Evolutionary conservation across 2,329 filamentous ascomycete genomes (phyloP).

Genomic region (Ceratocystis alfenasii): DNA sequence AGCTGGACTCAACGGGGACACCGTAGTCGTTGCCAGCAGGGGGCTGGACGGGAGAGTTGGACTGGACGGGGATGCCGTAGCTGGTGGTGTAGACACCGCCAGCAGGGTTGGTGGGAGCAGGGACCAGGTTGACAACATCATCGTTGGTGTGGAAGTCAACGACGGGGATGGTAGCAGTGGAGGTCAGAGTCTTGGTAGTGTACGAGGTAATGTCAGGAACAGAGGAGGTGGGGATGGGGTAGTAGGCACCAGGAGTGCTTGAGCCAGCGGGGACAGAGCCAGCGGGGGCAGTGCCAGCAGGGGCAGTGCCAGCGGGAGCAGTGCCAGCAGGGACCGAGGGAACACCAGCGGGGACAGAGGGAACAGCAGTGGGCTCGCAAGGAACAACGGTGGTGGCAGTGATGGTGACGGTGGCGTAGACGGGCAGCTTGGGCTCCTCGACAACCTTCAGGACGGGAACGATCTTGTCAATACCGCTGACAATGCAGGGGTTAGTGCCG

Average conservation of each 20-base stretch:
- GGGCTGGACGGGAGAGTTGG: constrained; percentile 14
- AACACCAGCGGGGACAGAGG: constrained; percentile 32
- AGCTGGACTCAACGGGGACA: constrained; percentile 24
- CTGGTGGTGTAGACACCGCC: constrained; percentile 12
- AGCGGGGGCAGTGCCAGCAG: constrained; percentile 35
- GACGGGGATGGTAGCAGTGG: constrained; percentile 42
- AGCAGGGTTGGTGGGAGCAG: constrained; percentile 22
- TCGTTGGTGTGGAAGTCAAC: constrained; percentile 36
- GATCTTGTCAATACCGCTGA: constrained; percentile 58
- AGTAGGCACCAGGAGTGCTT: constrained; percentile 19
- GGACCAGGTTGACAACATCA: constrained; percentile 21
- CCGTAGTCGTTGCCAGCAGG: constrained; percentile 7
- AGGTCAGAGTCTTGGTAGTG: constrained; percentile 40
- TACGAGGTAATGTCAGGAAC: constrained; percentile 37
- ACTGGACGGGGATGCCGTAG: constrained; percentile 11
- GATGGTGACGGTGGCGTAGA: constrained; percentile 36
- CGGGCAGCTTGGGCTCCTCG: constrained; percentile 6
- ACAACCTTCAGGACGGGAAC: constrained; percentile 48
- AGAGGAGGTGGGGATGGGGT: constrained; percentile 27
- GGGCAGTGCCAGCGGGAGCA: constrained; percentile 41
- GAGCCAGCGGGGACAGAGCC: constrained; percentile 21
- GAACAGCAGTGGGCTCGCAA: constrained; percentile 10
- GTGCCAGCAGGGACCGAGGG: constrained; percentile 36
- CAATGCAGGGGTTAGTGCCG: constrained; percentile 68
- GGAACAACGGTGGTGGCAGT: constrained; percentile 30